Evolutionary conservation across 2,329 filamentous ascomycete species (phyloP).

Genomic region (Coleophoma eucalyptorum): DNA sequence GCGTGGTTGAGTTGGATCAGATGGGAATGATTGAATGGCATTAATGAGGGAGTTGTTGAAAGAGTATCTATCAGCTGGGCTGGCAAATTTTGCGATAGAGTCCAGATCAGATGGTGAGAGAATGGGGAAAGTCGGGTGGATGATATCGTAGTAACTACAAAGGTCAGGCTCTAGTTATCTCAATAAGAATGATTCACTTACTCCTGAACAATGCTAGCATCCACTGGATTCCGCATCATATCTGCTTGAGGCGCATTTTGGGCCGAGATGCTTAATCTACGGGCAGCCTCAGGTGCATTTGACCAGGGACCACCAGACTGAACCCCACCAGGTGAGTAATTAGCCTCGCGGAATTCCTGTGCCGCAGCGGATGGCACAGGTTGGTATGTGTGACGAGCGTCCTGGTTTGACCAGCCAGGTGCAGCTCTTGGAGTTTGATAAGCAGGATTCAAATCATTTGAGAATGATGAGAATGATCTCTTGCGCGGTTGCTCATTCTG

Average conservation of each 20-base stretch:
- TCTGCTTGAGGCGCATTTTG: no score
- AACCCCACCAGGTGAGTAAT: constrained; percentile 26
- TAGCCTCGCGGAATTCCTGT: constrained; percentile 18
- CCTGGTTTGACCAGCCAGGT: constrained; percentile 17
- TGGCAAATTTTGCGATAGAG: neutral
- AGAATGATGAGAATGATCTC: constrained; percentile 42
- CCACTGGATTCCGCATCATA: no score
- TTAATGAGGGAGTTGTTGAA: constrained; percentile 61
- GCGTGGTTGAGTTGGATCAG: constrained; percentile 5
- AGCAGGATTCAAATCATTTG: constrained; percentile 37
- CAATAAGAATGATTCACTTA: no score
- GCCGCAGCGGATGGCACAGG: constrained; percentile 9
- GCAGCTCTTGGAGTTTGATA: constrained; percentile 29
- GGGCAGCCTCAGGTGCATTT: constrained; percentile 20
- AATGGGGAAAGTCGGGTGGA: neutral
- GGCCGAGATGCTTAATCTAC: no score
- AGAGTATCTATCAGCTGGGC: constrained; percentile 51
- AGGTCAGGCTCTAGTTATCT: neutral
- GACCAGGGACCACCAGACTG: constrained; percentile 25
- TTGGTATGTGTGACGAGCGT: constrained; percentile 9
- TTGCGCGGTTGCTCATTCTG: constrained; percentile 33
- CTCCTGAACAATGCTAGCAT: no score
- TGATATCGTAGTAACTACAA: neutral
- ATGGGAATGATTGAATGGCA: constrained; percentile 51
- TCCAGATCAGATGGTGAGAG: neutral